Base-by-base conservation (phyloP, 2,329 filamentous ascomycete species). In the Chaetomium globosum region DNA sequence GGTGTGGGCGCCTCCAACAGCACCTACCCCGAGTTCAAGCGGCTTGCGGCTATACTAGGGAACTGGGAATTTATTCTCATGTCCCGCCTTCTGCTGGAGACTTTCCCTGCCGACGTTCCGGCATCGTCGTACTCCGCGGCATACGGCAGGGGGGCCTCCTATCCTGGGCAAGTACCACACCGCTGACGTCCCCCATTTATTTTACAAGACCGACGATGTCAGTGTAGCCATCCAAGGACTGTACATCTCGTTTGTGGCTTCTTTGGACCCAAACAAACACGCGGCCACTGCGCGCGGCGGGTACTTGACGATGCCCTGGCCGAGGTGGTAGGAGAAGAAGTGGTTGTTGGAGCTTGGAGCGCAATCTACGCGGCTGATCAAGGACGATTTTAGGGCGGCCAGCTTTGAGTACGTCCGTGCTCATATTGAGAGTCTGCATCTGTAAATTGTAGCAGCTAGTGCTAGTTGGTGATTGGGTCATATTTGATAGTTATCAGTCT, bases 81-180 rank as follows among this genome's bases (percentile, higher is more conserved):
- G 0, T 86, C 91, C 1, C 86, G 91, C 19, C 66, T 82, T 5
- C 88, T 91, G 74, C 83, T 95, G 23, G 73, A 81, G 12, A 62
- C 77, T 0, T 77, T 79, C 13, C 81, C 86, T 67, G 86, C 87
- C 0, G 70, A 76, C 33, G 85, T 92, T 0, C 86, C 87, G 0
- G 79, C 81, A 1, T 95, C 90, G 90, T 91, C 88, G 0, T 95
- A 93, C 77, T 82, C 95, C 1, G 78, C 88, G 0, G 88, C 86
- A 0, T 93, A 93, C 77, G 77, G 89, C 78, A 86, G 88, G 73
- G 88, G 88, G 8, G 89, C 87, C 0, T n/a, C 88, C 91, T 0
- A 77, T 93, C 56, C 75, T 94, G 0, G 91, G 92, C n/a, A 93
- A 90, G 0, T 90, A 92, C 77, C 92, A 95, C 74, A 88, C 77